Evolutionary conservation across 805 yeast species (phyloP).

Genomic region (Schwanniomyces sp.): DNA sequence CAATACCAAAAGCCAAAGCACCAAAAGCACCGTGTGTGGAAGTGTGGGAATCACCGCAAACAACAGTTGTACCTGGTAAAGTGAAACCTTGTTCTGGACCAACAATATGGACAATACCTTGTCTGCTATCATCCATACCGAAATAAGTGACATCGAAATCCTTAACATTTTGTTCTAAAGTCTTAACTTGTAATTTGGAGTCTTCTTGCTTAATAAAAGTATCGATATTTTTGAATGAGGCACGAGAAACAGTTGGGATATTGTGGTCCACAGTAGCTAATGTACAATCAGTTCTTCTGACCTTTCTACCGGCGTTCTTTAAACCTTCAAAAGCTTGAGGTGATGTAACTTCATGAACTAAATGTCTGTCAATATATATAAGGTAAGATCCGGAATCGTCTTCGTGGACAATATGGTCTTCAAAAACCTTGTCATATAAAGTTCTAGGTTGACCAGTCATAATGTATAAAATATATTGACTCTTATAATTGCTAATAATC

Average conservation of each 20-base stretch:
- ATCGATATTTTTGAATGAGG: conserved; percentile 65
- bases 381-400: conserved; percentile 86
- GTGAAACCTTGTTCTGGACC: conserved; percentile 99
- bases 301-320: conserved; percentile 79
- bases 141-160: conserved; percentile 88
- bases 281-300: conserved; percentile 91
- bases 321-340: conserved; percentile 99
- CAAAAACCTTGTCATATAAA: conserved; percentile 93
- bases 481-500: neutral
- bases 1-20: conserved; percentile 95
- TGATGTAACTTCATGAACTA: conserved; percentile 97
- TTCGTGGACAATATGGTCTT: conserved; percentile 88
- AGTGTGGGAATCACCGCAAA: conserved; percentile 98
- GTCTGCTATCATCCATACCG: conserved; percentile 93
- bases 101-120: conserved; percentile 97
- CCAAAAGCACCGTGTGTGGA: conserved; percentile 99
- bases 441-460: conserved; percentile 54
- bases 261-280: conserved; percentile 96
- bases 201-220: conserved; percentile 88
- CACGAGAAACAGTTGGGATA: conserved; percentile 92
- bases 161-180: conserved; percentile 89
- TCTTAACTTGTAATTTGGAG: conserved; percentile 87
- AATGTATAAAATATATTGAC: neutral
- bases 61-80: conserved; percentile 97
- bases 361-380: conserved; percentile 92